phyloP scores from a whole-genome alignment of 805 yeast species.

The Candida nonsorbophila region DNA sequence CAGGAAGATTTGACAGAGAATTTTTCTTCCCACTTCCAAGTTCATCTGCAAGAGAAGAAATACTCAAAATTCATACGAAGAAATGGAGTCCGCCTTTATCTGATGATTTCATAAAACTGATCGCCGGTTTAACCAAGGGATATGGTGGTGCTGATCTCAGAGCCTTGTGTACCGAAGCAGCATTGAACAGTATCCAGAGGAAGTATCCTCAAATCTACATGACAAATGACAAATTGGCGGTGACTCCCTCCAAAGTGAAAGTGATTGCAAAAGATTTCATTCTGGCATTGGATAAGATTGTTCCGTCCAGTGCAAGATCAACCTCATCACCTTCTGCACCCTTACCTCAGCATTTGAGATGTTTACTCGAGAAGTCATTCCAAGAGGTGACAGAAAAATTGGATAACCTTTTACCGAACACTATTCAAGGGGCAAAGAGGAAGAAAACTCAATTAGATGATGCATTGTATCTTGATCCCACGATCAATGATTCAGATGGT shows the following conservation, averaged over 20 bases:
- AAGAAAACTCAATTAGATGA: conserved; percentile 60
- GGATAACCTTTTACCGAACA: conserved; percentile 56
- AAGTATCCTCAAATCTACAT: conserved; percentile 89
- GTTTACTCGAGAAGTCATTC: conserved; percentile 55
- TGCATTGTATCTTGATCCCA: conserved; percentile 57
- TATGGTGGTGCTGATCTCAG: conserved; percentile 97
- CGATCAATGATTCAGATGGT: conserved; percentile 52
- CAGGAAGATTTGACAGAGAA: conserved; percentile 96
- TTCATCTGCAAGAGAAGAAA: conserved; percentile 67
- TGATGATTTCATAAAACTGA: conserved; percentile 50
- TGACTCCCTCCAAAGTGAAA: conserved; percentile 64
- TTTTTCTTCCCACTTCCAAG: conserved; percentile 95
- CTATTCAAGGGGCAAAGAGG: conserved; percentile 30
- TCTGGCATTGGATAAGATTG: conserved; percentile 76
- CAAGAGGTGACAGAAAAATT: conserved; percentile 42
- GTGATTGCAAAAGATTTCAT: conserved; percentile 83
- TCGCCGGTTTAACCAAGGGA: conserved; percentile 85
- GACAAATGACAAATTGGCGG: conserved; percentile 63
- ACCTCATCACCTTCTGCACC: conserved; percentile 71
- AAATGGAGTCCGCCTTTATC: conserved; percentile 80
- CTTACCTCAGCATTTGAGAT: conserved; percentile 64
- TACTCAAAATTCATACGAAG: conserved; percentile 78
- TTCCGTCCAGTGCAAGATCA: conserved; percentile 90
- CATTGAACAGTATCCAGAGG: conserved; percentile 85
- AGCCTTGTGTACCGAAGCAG: conserved; percentile 94